Conservation (phyloP, 192 early-diverging fungal genomes). For the Allomyces arbusculus region DNA sequence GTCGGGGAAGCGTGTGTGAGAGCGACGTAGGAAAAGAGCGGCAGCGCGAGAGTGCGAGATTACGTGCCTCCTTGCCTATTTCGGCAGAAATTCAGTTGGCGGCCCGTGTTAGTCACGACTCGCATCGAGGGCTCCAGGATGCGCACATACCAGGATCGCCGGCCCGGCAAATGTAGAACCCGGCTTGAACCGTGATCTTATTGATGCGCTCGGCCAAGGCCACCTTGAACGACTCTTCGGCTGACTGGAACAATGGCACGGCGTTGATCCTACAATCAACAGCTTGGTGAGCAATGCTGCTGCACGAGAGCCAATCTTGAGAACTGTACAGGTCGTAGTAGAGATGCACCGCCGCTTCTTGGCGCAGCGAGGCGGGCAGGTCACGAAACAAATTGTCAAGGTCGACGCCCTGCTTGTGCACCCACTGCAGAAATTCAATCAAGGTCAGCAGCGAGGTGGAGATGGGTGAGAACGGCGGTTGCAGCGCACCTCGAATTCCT, state of each 20-base stretch:
- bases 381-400: background rate
- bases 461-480: no score
- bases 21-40: no score
- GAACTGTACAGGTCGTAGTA: background rate
- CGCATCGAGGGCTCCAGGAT: no score
- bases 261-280: background rate
- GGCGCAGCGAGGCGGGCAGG: background rate
- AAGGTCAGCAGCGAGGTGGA: no score
- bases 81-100: no score
- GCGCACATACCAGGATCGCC: background rate
- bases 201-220: background rate
- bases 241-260: background rate
- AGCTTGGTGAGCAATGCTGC: no score
- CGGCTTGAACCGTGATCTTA: background rate
- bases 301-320: no score
- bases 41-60: no score
- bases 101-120: no score
- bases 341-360: background rate
- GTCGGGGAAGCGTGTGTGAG: no score
- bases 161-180: background rate
- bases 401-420: background rate
- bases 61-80: background rate
- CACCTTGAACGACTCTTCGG: background rate
- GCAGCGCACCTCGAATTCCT: background rate
- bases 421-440: no score